phyloP scores from a whole-genome alignment of 2,329 filamentous ascomycete species.

The Eutypa lata region DNA sequence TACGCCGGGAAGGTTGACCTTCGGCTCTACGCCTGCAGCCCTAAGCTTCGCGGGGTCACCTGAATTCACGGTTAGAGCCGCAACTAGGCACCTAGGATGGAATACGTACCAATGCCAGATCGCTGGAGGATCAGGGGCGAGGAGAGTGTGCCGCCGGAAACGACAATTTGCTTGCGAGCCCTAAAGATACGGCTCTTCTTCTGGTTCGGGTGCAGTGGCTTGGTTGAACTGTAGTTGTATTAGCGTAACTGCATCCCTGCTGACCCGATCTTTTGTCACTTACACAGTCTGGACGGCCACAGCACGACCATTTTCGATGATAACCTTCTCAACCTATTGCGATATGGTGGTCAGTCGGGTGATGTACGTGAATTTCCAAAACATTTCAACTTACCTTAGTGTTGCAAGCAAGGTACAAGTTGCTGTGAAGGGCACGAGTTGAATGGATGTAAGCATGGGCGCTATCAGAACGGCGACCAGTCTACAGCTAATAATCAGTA shows the following conservation, averaged over 20 bases:
- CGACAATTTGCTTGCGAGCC: slow-evolving; percentile 71
- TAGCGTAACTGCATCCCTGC: slow-evolving; percentile 2
- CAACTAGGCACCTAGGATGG: neutral
- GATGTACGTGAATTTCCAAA: no score
- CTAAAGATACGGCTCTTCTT: slow-evolving; percentile 54
- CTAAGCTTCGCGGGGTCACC: slow-evolving; percentile 69
- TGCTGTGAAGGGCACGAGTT: slow-evolving; percentile 66
- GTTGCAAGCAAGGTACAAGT: slow-evolving; percentile 70
- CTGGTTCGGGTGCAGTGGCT: slow-evolving; percentile 58
- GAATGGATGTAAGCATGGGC: slow-evolving; percentile 77
- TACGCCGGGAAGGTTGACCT: slow-evolving; percentile 70
- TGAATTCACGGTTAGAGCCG: slow-evolving; percentile 4
- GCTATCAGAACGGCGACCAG: slow-evolving; percentile 71
- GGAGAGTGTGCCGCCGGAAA: slow-evolving; percentile 69
- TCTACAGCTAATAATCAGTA: slow-evolving; percentile 30
- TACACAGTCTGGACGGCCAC: slow-evolving; percentile 67
- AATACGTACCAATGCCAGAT: slow-evolving; percentile 58
- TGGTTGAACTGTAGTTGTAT: slow-evolving; percentile 46
- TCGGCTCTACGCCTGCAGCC: slow-evolving; percentile 63
- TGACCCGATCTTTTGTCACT: slow-evolving; percentile 10
- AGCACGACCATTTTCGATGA: slow-evolving; percentile 69
- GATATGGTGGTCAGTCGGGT: neutral
- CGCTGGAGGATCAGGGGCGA: slow-evolving; percentile 73
- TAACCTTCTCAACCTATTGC: slow-evolving; percentile 56
- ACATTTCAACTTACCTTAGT: slow-evolving; percentile 55